phyloP scores from a whole-genome alignment of 768 basidiomycete genomes.

The Leccinum variicolor region DNA sequence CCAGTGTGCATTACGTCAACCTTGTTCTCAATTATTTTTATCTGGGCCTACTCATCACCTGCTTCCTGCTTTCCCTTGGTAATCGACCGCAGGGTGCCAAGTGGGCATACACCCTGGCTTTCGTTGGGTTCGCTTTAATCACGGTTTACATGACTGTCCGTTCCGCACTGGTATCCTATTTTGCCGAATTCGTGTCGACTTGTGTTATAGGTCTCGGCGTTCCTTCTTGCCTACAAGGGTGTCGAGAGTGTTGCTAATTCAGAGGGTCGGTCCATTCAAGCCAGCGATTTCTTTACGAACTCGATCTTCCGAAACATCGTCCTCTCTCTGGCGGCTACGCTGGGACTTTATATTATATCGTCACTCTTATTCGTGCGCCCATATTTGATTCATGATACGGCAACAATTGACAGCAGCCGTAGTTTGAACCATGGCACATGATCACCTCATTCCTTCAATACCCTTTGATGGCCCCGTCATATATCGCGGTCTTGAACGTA shows the following conservation, averaged over 20 bases:
- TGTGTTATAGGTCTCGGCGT: constrained; percentile 58
- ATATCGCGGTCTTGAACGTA: constrained; percentile 91
- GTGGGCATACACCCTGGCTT: constrained; percentile 79
- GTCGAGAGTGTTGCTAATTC: constrained; percentile 55
- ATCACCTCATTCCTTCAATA: constrained; percentile 95
- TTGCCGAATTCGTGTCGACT: constrained; percentile 4
- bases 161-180: constrained; percentile 4
- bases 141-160: constrained; percentile 96
- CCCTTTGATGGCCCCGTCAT: constrained; percentile 87
- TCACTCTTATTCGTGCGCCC: constrained; percentile 79
- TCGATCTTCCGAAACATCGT: constrained; percentile 83
- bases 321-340: constrained; percentile 79
- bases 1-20: constrained; percentile 70
- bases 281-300: constrained; percentile 71
- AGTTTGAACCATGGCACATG: constrained; percentile 99
- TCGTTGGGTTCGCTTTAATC: constrained; percentile 85
- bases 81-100: constrained; percentile 92
- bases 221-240: constrained; percentile 82
- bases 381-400: neutral
- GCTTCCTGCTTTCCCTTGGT: constrained; percentile 84
- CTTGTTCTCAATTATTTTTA: constrained; percentile 83
- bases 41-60: constrained; percentile 80
- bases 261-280: constrained; percentile 43
- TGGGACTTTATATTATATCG: constrained; percentile 83
- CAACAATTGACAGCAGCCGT: constrained; percentile 2